phyloP scores from a whole-genome alignment of 177 flowering plant species.

The Tripterygium wilfordii region DNA sequence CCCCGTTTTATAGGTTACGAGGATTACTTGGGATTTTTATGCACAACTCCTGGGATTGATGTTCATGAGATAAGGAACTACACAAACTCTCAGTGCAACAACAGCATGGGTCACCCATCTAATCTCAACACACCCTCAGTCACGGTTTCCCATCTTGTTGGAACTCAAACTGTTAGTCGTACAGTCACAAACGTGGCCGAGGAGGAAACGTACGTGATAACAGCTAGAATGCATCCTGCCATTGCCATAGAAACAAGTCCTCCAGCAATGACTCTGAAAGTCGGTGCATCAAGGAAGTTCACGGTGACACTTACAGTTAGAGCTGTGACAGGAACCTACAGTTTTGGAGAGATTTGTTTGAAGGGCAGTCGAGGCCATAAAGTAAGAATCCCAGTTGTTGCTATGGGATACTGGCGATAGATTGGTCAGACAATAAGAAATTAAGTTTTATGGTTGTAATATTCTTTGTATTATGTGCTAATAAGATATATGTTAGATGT shows the following conservation, averaged over 20 bases:
- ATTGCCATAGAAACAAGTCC: slow-evolving; percentile 75
- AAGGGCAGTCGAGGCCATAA: slow-evolving; percentile 93
- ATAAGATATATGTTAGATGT: too few relatives aligned
- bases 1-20: slow-evolving; percentile 54
- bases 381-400: slow-evolving; percentile 89
- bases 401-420: slow-evolving; percentile 72
- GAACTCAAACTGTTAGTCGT: slow-evolving; percentile 62
- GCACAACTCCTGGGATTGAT: slow-evolving; percentile 86
- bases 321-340: slow-evolving; percentile 67
- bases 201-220: slow-evolving; percentile 75
- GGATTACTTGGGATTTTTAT: slow-evolving; percentile 81
- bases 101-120: slow-evolving; percentile 55
- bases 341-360: slow-evolving; percentile 78
- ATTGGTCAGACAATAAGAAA: not conserved
- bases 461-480: slow-evolving; percentile 42
- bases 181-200: slow-evolving; percentile 78
- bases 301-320: slow-evolving; percentile 64
- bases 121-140: slow-evolving; percentile 86
- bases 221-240: slow-evolving; percentile 71
- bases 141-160: slow-evolving; percentile 70
- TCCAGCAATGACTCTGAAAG: slow-evolving; percentile 75
- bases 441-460: slow-evolving; percentile 17
- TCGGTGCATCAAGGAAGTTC: slow-evolving; percentile 68
- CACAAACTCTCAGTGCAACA: slow-evolving; percentile 69
- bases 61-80: slow-evolving; percentile 56